These are phyloP conservation scores for Thuja plicata DNA, from an alignment of 83 land plant species.

Conservation along the genomic window DNA sequence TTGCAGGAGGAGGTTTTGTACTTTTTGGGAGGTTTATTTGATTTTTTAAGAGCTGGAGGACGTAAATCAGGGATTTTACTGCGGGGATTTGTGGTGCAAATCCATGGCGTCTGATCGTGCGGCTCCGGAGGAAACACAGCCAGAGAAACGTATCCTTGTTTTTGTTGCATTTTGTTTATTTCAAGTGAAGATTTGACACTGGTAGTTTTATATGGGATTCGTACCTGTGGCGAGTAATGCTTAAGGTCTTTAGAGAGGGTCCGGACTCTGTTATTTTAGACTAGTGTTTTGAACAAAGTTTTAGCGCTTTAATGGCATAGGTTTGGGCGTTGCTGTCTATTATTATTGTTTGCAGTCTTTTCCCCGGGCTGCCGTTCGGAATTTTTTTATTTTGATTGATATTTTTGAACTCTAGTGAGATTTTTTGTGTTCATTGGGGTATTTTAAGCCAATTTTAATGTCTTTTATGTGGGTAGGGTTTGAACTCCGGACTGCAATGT, in stretches of 20 bases:
- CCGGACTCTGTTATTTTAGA: neutral
- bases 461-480: neutral
- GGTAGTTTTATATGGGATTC: neutral
- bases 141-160: constrained; percentile 32
- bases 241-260: neutral
- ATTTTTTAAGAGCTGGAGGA: constrained; percentile 24
- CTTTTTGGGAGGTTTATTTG: neutral
- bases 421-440: neutral
- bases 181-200: neutral
- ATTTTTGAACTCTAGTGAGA: neutral
- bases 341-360: neutral
- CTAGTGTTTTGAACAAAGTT: neutral
- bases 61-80: constrained; percentile 25
- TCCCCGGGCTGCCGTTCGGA: neutral
- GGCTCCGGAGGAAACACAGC: neutral
- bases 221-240: neutral
- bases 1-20: neutral
- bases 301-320: neutral
- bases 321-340: neutral
- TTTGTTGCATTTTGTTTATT: neutral
- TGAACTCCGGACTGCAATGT: neutral
- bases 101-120: constrained; percentile 26
- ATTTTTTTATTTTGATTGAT: neutral
- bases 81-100: constrained; percentile 40
- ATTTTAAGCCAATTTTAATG: too few relatives aligned